Base-by-base conservation (phyloP, 2,329 filamentous ascomycete species). In the Aspergillus uvarum region DNA sequence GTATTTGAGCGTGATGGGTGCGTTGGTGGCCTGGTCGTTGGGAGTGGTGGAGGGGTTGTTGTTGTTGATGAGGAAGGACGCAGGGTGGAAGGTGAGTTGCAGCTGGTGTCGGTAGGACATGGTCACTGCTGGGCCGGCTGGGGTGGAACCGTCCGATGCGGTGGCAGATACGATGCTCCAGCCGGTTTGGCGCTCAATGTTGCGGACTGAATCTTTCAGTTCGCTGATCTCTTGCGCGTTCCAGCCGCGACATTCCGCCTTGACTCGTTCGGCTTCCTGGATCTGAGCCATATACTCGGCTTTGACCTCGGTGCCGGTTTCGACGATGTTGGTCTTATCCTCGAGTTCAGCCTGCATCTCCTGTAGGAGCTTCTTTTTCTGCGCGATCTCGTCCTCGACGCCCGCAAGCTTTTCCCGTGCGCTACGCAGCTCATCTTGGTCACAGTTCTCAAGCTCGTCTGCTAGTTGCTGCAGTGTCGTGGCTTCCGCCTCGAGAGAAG, bases 171-270 rank as follows among this genome's bases (percentile, higher is more conserved):
- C 52, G 24, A 81, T 74, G 14, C 72, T 75, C 79, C 79, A 81
- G n/a, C 79, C 78, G 10, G 77, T 79, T 61, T 76, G 70, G 26
- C 67, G 64, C 65, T 81, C 77, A 38, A 80, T 70, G 3, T 65
- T 63, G 50, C 75, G 69, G 29, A 80, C 78, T 21, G 76, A 76
- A 49, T 64, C 74, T 83, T 93, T 92, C n/a, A 96, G 81, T 44
- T 81, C 80, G 64, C 84, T 84, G 64, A 98, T 91, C 76, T 98
- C 95, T 29, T 84, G 87, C 55, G 88, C 86, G 59, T 89, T 94
- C 89, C 93, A 97, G 44, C 94, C 93, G 56, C 93, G 87, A 72
- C 90, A 96, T 69, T 96, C 90, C 73, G 97, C 92, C 63, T 90
- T 86, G 26, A 96, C 82, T 64, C 87, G 88, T 74, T 97, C 92